Base-by-base conservation (phyloP, 1,139 yeast genomes). In the Tardiomyces digboiensis region DNA sequence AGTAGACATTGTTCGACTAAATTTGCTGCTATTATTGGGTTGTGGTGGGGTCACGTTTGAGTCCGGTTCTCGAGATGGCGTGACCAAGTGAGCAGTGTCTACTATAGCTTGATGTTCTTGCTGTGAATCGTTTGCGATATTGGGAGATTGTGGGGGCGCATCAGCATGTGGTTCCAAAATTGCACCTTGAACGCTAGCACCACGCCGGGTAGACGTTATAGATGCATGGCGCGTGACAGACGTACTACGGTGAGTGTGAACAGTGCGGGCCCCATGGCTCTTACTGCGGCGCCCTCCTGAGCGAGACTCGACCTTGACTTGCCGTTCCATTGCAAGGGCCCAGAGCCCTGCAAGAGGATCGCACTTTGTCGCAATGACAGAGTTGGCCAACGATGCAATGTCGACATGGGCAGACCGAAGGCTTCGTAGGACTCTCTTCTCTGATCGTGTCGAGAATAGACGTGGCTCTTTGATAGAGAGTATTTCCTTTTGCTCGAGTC, bases 261-360 rank as follows among this genome's bases (percentile, higher is more conserved):
- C 33, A 16, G 10, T 26, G 33, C 26, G 26, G 7, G 33, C n/a
- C n/a, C n/a, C n/a, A n/a, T n/a, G n/a, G n/a, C 16, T 26, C 5
- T n/a, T 16, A 16, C 33, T 5, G 37, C 21, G 26, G 13, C 39
- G n/a, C 23, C 39, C 4, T 20, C 22, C 23, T 7, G 21, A 12
- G 10, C 39, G 19, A 8, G 16, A 8, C 20, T 43, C 41, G 19
- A 26, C 22, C 7, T 23, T 18, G 19, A 4, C 7, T 23, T 50
- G 51, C 16, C 48, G 71, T 36, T 86, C 89, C 18, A 86, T 65
- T 13, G 82, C 65, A 13, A 91, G 67, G 40, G 81, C 82, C 83
- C 94, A 91, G 48, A 85, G 71, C 0, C 95, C 97, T n/a, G 89
- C 80, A 20, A 86, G 65, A 0, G 88, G 71, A 59, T 86, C 95